These are phyloP conservation scores for Paramecium sexaurelia DNA, from an alignment of 73 alveolate genomes.

Conservation along the genomic window DNA sequence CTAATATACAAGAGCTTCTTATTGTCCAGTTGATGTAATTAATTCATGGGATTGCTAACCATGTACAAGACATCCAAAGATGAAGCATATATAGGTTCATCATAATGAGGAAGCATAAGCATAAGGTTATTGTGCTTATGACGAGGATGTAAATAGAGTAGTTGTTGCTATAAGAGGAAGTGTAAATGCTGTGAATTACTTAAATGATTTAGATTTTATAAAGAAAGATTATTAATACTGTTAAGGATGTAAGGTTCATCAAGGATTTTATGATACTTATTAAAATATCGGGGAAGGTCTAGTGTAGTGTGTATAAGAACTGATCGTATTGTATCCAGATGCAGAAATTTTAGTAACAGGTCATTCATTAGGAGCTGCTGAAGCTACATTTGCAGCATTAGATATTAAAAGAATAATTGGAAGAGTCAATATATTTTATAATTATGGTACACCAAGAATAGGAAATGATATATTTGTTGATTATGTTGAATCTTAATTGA, in stretches of 20 bases:
- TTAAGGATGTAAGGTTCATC: conserved; percentile 47
- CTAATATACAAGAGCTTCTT: background rate
- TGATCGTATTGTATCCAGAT: background rate
- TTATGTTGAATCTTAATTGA: background rate
- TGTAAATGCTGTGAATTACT: background rate
- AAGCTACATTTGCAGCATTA: conserved; percentile 59
- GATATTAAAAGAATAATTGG: conserved; percentile 35
- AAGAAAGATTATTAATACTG: background rate
- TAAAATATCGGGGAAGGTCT: background rate
- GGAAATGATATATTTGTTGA: conserved; percentile 64
- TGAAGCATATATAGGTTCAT: background rate
- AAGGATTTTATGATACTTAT: conserved; percentile 15
- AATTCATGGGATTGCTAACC: background rate
- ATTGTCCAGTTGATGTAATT: background rate
- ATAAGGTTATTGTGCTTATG: conserved; percentile 62
- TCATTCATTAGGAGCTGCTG: conserved; percentile 69
- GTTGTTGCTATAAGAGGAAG: conserved; percentile 62
- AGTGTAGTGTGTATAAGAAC: background rate
- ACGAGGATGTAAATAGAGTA: conserved; percentile 15
- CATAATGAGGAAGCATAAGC: background rate
- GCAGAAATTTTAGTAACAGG: conserved; percentile 63
- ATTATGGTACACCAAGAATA: conserved; percentile 64
- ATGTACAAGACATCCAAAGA: background rate
- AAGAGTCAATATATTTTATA: conserved; percentile 40
- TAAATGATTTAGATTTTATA: background rate